Evolutionary conservation across 2,329 filamentous ascomycete species (phyloP).

Genomic region (Sordariomycetes sp.): DNA sequence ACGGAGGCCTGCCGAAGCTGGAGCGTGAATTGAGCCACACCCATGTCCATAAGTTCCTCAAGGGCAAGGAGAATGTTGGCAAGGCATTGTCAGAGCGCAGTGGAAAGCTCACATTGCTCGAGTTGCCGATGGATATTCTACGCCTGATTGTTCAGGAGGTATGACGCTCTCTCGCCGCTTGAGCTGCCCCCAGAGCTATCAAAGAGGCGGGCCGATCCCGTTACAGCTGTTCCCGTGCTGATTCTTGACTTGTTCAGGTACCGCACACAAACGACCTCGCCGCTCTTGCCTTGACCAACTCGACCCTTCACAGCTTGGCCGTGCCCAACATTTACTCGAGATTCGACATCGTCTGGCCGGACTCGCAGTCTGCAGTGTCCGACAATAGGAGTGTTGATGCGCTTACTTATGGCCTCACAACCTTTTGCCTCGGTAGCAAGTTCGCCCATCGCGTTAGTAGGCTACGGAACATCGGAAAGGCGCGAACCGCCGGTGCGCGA

Average conservation of each 20-base stretch:
- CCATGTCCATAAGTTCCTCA: constrained; percentile 1
- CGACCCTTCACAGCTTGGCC: constrained; percentile 60
- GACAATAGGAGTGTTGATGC: constrained; percentile 66
- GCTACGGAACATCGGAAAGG: constrained; percentile 13
- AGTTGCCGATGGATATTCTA: constrained; percentile 66
- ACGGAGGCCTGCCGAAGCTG: not conserved
- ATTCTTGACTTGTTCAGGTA: constrained; percentile 32
- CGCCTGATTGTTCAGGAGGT: constrained; percentile 71
- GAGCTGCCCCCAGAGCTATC: not conserved
- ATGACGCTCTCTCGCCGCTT: not conserved
- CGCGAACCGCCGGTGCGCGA: not conserved
- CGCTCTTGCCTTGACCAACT: constrained; percentile 64
- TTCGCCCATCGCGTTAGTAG: constrained; percentile 25
- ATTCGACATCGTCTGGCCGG: constrained; percentile 83
- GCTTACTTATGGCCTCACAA: constrained; percentile 69
- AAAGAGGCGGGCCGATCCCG: constrained; percentile 1
- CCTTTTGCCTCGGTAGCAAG: constrained; percentile 54
- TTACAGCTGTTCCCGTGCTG: not conserved
- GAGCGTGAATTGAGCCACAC: not conserved
- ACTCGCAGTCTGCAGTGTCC: constrained; percentile 48
- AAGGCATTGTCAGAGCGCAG: constrained; percentile 1
- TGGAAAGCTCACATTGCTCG: constrained; percentile 43
- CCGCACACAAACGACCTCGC: constrained; percentile 74
- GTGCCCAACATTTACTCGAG: constrained; percentile 72
- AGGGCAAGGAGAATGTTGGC: constrained; percentile 2